A percentile compares a stretch with the other conserved stretches of the same genome.
phyloP scores from a whole-genome alignment of 345 rosid genomes.

The Heritiera littoralis region DNA sequence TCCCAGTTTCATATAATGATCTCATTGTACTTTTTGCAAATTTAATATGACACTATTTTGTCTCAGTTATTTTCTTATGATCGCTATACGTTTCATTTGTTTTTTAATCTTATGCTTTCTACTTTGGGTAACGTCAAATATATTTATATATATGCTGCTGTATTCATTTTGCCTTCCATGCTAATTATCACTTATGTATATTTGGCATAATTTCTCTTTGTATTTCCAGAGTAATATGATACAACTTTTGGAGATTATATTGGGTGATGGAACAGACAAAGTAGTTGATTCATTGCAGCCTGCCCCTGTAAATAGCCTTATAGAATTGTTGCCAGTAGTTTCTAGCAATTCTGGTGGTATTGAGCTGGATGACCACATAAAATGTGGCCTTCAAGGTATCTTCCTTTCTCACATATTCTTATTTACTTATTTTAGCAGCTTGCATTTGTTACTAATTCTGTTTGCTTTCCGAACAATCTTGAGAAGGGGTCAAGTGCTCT shows the following conservation, averaged over 20 bases:
- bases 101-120: conserved; percentile 17
- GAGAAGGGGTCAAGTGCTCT: conserved; percentile 61
- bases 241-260: conserved; percentile 69
- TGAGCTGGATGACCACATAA: conserved; percentile 51
- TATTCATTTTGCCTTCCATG: neutral
- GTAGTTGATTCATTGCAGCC: conserved; percentile 41
- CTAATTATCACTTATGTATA: conserved; percentile 16
- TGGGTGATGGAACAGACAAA: conserved; percentile 64
- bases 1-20: neutral
- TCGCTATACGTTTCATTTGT: no score
- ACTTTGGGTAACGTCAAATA: conserved; percentile 6
- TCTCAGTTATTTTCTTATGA: neutral
- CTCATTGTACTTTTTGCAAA: neutral
- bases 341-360: conserved; percentile 39
- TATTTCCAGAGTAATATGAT: conserved; percentile 54
- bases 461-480: conserved; percentile 9
- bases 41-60: neutral
- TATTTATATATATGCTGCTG: neutral
- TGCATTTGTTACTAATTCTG: neutral
- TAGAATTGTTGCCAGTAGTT: conserved; percentile 51
- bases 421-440: neutral
- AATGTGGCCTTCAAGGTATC: conserved; percentile 75
- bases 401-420: neutral
- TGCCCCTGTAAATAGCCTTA: conserved; percentile 50
- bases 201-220: conserved; percentile 30